A percentile compares a stretch with the other conserved stretches of the same genome.
These are phyloP conservation scores for Halocafeteria seosinensis DNA, from an alignment of 108 stramenopile genomes.

Conservation along the genomic window DNA sequence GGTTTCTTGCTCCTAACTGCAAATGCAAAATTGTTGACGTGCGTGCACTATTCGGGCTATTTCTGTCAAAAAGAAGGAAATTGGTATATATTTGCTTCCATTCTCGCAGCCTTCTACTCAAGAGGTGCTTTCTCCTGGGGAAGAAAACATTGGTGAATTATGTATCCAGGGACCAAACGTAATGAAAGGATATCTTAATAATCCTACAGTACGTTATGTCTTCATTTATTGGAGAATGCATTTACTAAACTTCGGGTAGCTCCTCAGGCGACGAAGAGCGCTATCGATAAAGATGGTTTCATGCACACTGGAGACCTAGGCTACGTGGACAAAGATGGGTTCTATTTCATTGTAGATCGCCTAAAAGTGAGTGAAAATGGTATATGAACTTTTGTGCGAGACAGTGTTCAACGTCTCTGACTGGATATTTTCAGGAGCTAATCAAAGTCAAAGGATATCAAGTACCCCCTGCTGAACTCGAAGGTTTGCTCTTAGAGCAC, in stretches of 20 bases:
- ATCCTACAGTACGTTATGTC: conserved; percentile 56
- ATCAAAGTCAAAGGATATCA: conserved; percentile 78
- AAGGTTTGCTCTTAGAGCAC: conserved; percentile 59
- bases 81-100: too few species aligned
- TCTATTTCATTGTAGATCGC: conserved; percentile 62
- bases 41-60: too few species aligned
- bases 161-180: conserved; percentile 57
- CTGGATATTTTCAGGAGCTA: too few species aligned
- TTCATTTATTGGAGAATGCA: conserved; percentile 17
- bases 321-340: conserved; percentile 64
- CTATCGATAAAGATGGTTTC: conserved; percentile 36
- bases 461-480: conserved; percentile 80
- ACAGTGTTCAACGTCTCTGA: too few species aligned
- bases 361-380: too few species aligned
- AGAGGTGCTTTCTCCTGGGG: conserved; percentile 35
- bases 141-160: conserved; percentile 55
- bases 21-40: conserved; percentile 60
- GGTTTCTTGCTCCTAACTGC: conserved; percentile 45
- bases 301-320: conserved; percentile 66
- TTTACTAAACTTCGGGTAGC: too few species aligned
- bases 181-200: conserved; percentile 62
- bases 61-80: too few species aligned
- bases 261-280: not conserved
- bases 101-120: conserved; percentile 45
- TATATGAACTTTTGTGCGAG: too few species aligned